These are phyloP conservation scores for Ormosia emarginata DNA, from an alignment of 306 rosid species.

Conservation along the genomic window DNA sequence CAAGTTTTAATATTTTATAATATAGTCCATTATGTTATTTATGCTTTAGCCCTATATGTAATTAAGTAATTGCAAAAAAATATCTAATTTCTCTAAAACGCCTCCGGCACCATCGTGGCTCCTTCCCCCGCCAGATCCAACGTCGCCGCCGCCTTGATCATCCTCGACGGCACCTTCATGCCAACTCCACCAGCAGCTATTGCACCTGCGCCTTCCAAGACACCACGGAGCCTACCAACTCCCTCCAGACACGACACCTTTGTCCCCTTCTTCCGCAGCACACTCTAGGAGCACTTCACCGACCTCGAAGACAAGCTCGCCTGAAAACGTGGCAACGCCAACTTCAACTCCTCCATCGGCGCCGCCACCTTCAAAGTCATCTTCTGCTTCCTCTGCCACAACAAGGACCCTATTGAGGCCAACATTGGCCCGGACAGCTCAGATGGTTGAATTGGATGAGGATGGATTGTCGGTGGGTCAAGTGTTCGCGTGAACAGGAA, in stretches of 20 bases:
- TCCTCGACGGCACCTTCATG: conserved; percentile 84
- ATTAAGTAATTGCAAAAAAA: too few relatives aligned
- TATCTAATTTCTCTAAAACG: too few relatives aligned
- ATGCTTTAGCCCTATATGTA: too few relatives aligned
- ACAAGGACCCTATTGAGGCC: conserved; percentile 23
- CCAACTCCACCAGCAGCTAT: conserved; percentile 61
- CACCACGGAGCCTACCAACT: conserved; percentile 60
- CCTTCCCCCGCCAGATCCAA: too few relatives aligned
- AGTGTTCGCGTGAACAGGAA: too few relatives aligned
- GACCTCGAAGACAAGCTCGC: conserved; percentile 38
- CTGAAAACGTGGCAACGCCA: conserved; percentile 8
- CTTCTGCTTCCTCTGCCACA: conserved; percentile 37
- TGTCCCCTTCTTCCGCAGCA: conserved; percentile 37
- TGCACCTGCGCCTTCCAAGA: conserved; percentile 62
- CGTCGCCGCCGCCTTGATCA: too few relatives aligned
- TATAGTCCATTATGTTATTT: too few relatives aligned
- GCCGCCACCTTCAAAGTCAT: conserved; percentile 35
- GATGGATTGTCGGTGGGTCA: too few relatives aligned
- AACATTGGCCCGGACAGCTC: conserved; percentile 30
- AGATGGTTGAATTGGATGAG: too few relatives aligned
- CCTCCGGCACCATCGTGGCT: too few relatives aligned
- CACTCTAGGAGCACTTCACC: conserved; percentile 37
- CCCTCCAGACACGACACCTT: conserved; percentile 30
- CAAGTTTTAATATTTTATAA: too few relatives aligned
- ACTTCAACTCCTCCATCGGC: conserved; percentile 41